Evolutionary conservation across 2,329 filamentous ascomycete species (phyloP).

Genomic region (Penicillium sp.): DNA sequence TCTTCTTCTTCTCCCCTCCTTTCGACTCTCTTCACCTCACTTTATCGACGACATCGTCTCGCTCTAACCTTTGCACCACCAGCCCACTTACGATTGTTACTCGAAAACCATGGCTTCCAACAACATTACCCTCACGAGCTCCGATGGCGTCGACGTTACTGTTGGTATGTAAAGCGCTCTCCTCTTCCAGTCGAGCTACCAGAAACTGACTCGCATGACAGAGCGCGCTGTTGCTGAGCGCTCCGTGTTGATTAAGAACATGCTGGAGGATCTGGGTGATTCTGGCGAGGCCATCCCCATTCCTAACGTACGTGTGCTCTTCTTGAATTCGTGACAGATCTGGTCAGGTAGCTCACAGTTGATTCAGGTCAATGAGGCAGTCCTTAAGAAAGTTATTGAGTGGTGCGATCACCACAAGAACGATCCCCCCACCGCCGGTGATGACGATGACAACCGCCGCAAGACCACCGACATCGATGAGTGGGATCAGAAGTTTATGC

Average conservation of each 20-base stretch:
- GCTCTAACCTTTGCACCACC: neutral
- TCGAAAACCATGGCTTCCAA: conserved; percentile 10
- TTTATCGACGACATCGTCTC: neutral
- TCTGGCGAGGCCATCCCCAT: conserved; percentile 60
- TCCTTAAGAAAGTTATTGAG: conserved; percentile 92
- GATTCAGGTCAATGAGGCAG: conserved; percentile 75
- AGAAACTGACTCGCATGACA: conserved; percentile 30
- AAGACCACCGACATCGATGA: conserved; percentile 99
- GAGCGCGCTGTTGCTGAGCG: conserved; percentile 83
- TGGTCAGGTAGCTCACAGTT: neutral
- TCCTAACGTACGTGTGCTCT: conserved; percentile 47
- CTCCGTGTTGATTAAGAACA: conserved; percentile 94
- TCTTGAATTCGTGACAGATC: neutral
- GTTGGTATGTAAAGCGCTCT: conserved; percentile 43
- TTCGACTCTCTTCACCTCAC: neutral
- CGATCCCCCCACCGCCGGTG: conserved; percentile 72
- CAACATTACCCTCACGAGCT: conserved; percentile 46
- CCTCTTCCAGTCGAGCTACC: neutral
- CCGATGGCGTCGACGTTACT: conserved; percentile 45
- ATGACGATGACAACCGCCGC: conserved; percentile 90
- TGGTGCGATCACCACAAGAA: conserved; percentile 95
- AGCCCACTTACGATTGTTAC: neutral
- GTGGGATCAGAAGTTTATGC: conserved; percentile 99
- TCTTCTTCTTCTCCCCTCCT: no score
- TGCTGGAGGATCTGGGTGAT: conserved; percentile 87